phyloP scores from a whole-genome alignment of 23 red algal genomes.

The Rhodosorus marinus region DNA sequence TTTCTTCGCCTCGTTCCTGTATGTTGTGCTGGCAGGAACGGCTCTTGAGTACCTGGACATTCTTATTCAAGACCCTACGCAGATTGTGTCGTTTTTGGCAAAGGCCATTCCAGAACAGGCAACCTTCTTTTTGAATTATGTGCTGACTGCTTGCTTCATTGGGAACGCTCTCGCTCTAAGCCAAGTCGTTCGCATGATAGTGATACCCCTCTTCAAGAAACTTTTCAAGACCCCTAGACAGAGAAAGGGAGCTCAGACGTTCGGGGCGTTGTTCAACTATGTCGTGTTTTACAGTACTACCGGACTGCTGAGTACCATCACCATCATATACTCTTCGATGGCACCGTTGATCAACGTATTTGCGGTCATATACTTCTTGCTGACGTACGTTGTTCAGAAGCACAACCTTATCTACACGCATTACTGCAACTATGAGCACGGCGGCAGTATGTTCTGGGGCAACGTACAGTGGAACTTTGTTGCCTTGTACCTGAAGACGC shows the following conservation, averaged over 20 bases:
- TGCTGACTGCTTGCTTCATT: not conserved
- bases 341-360: not conserved
- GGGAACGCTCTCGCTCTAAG: conserved; percentile 3
- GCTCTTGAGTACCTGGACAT: not conserved
- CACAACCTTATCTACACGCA: not conserved
- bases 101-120: not conserved
- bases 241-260: no score
- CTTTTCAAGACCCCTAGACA: no score
- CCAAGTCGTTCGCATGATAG: conserved; percentile 22
- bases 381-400: not conserved
- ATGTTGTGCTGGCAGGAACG: not conserved
- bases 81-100: not conserved
- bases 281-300: no score
- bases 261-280: no score
- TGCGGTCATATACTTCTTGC: not conserved
- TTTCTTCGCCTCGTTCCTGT: not conserved
- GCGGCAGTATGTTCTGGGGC: not conserved
- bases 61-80: not conserved
- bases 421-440: not conserved
- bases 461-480: conserved; percentile 11
- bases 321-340: not conserved
- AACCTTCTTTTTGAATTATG: not conserved
- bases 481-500: conserved; percentile 20
- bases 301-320: no score
- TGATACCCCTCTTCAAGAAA: conserved; percentile 17